phyloP scores from a whole-genome alignment of 228 moss, liverwort and hornwort genomes.

The Sphagnum magellanicum region DNA sequence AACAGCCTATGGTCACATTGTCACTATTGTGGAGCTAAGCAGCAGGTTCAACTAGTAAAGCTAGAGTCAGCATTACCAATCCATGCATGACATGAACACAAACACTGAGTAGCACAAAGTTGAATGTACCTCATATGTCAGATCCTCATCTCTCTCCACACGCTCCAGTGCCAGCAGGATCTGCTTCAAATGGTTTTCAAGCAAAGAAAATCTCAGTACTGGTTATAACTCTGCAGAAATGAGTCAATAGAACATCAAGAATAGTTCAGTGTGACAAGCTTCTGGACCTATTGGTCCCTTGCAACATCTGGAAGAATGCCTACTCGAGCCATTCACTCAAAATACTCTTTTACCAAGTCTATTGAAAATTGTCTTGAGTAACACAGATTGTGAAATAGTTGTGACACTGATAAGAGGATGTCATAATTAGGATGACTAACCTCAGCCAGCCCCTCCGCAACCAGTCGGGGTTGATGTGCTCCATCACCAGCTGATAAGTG shows the following conservation, averaged over 20 bases:
- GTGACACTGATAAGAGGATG: too few species aligned
- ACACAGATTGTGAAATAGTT: too few species aligned
- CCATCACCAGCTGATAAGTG: slow-evolving; percentile 57
- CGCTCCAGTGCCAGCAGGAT: slow-evolving; percentile 34
- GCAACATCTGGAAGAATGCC: too few species aligned
- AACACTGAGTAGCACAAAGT: not conserved
- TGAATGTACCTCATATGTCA: slow-evolving; percentile 29
- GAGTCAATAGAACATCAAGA: too few species aligned
- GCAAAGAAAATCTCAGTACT: not conserved
- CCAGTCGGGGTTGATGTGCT: slow-evolving; percentile 66
- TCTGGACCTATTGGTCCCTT: too few species aligned
- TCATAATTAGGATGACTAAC: slow-evolving; percentile 16
- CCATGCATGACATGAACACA: not conserved
- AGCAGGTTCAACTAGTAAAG: not conserved
- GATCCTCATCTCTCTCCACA: slow-evolving; percentile 36
- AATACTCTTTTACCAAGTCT: too few species aligned
- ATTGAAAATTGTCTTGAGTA: too few species aligned
- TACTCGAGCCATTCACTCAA: too few species aligned
- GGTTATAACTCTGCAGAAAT: too few species aligned
- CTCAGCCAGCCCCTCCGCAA: slow-evolving; percentile 85
- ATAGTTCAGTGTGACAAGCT: too few species aligned
- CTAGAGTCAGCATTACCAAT: not conserved
- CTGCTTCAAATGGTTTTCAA: slow-evolving; percentile 3
- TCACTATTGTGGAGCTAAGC: not conserved
- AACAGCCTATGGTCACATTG: not conserved